Conservation (phyloP, 495 filamentous ascomycete genomes). For the Lasiosphaeria ovina region DNA sequence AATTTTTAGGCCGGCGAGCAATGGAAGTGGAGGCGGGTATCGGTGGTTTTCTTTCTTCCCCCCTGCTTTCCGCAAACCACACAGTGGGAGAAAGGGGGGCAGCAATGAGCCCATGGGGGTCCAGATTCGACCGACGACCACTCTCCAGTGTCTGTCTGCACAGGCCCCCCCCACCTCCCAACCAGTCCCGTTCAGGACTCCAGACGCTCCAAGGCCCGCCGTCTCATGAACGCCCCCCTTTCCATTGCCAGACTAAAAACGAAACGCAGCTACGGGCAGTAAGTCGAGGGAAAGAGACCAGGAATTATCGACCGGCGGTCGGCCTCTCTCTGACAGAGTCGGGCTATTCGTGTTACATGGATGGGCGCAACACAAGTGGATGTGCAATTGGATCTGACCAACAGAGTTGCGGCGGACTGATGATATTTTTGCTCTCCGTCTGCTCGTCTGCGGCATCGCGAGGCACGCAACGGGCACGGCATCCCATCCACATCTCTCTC, state of each 20-base stretch:
- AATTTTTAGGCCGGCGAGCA: neutral
- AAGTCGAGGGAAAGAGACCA: neutral
- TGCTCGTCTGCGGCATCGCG: neutral
- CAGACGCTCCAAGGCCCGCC: too few relatives aligned
- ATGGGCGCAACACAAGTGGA: slow-evolving; percentile 4
- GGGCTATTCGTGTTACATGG: neutral
- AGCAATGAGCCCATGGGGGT: too few relatives aligned
- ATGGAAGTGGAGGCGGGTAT: slow-evolving; percentile 10
- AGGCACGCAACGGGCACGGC: neutral
- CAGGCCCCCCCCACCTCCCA: too few relatives aligned
- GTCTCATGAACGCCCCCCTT: too few relatives aligned
- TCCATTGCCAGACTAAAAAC: too few relatives aligned
- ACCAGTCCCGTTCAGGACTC: too few relatives aligned
- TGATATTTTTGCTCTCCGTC: neutral
- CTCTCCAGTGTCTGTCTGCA: too few relatives aligned
- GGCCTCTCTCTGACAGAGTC: neutral
- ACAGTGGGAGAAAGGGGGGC: slow-evolving; percentile 9
- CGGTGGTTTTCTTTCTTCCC: slow-evolving; percentile 13
- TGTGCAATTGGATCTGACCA: slow-evolving; percentile 10
- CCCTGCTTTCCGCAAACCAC: slow-evolving; percentile 13
- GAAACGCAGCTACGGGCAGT: too few relatives aligned
- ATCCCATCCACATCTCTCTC: neutral
- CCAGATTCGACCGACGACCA: neutral
- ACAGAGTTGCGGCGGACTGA: neutral
- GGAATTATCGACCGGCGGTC: neutral